Conservation (phyloP, 129 eudicot genomes). For the Deinandra increscens region DNA sequence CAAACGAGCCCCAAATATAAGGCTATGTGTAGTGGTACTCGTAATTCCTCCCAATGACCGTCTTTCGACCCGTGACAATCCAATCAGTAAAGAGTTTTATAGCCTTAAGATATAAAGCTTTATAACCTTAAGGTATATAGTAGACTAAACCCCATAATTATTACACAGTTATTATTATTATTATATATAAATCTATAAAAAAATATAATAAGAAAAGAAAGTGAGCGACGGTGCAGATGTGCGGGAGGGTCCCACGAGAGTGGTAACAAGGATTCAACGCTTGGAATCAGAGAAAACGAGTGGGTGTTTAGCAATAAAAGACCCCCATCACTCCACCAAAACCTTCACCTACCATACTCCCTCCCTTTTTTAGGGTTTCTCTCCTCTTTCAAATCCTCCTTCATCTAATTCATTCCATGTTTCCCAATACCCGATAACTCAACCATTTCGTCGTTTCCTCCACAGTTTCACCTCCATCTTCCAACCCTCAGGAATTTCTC, state of each 20-base stretch:
- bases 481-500: constrained; percentile 11
- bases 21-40: too few relatives aligned
- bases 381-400: constrained; percentile 24
- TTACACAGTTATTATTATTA: too few relatives aligned
- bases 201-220: too few relatives aligned
- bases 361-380: constrained; percentile 27
- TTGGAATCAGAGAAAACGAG: neutral
- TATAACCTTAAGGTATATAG: too few relatives aligned
- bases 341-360: constrained; percentile 51
- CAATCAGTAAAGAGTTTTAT: too few relatives aligned
- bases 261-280: neutral
- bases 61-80: too few relatives aligned
- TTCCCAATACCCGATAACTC: neutral
- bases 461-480: constrained; percentile 12
- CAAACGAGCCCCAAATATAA: too few relatives aligned
- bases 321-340: constrained; percentile 26
- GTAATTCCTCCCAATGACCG: too few relatives aligned
- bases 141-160: too few relatives aligned
- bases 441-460: constrained; percentile 22
- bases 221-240: neutral
- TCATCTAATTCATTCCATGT: neutral
- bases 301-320: neutral
- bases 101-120: too few relatives aligned
- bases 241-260: neutral
- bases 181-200: too few relatives aligned